Conservation (phyloP, 192 early-diverging fungal genomes). For the Gigaspora rosea region DNA sequence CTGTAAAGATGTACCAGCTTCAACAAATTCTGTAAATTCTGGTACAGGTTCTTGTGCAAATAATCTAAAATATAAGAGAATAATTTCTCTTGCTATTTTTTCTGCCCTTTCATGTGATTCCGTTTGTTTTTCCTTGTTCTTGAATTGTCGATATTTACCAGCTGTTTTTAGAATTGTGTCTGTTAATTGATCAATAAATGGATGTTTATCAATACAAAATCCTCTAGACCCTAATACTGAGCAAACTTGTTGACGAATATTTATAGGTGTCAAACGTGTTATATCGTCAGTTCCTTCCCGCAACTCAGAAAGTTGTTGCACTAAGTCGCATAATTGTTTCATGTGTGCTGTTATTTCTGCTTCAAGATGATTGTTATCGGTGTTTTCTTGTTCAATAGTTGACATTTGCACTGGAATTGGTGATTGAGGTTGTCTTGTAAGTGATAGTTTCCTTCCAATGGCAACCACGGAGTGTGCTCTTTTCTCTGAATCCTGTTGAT, state of each 20-base stretch:
- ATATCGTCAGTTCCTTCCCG: background rate
- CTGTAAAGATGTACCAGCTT: too few relatives aligned
- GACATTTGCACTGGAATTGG: too few relatives aligned
- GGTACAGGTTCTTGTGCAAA: constrained; percentile 12
- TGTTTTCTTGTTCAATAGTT: too few relatives aligned
- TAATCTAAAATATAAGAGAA: constrained; percentile 9
- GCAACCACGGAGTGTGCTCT: too few relatives aligned
- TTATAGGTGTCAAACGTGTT: background rate
- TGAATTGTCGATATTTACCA: background rate
- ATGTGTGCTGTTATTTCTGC: background rate
- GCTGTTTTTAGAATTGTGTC: background rate
- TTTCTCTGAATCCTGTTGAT: too few relatives aligned
- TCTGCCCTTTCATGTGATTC: background rate
- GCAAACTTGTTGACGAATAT: constrained; percentile 19
- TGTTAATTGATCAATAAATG: background rate
- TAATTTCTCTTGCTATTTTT: background rate
- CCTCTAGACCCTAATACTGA: background rate
- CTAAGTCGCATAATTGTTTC: background rate
- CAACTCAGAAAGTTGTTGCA: background rate
- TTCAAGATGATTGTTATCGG: background rate
- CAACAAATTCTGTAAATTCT: background rate
- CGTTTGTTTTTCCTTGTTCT: background rate
- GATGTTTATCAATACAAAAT: background rate
- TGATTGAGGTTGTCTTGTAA: background rate
- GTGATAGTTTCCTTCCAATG: background rate